Evolutionary conservation across 371 early-diverging fungal species (phyloP), one percentile per base, ranked within the genome.

Genomic region (Mortierella sp.): DNA sequence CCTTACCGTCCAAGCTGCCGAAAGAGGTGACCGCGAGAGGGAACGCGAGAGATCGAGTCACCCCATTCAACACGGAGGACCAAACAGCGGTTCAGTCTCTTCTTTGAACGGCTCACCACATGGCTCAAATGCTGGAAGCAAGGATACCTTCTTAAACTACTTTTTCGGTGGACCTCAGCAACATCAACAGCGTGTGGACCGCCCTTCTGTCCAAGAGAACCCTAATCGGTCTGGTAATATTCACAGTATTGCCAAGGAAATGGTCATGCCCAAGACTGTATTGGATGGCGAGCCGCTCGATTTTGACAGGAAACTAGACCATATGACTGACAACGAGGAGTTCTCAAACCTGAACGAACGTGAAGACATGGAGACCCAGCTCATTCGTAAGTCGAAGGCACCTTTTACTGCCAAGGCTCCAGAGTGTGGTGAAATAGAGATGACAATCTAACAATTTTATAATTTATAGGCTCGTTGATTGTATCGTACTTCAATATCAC

Each of bases 401-500:
- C 32, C 7, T 28, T 4, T 32, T 33, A 45, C 53, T 70, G 36
- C 6, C 36, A 36, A 19, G 53, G 11, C 48, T 13, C 10, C 43
- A 43, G 1, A 13, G 0, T 43, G 15, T 43, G 15, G 10, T 10
- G 43, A 15, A 13, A 10, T 13, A 43, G 43, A 15, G 15, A 15
- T 43, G 8, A 10, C 16, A 50, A 3, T 50, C n/a, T 50, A 50
- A 50, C n/a, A 9, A 50, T 50, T 9, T 43, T 53, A 32, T 33
- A 38, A 16, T 41, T 63, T 32, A 33, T 60, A 91, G 92, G 91
- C 24, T 90, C 90, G 2, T 84, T 95, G 64, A 94, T 95, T 53
- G 85, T 88, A 5, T 91, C 93, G n/a, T 96, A 97, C 84, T 96
- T 97, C 81, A 87, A 91, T 62, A 94, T 96, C 72, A 92, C 95